Evolutionary conservation across 176 grass and related monocot species (phyloP), one percentile per base, ranked within the genome.

Genomic region (Bromus sterilis): DNA sequence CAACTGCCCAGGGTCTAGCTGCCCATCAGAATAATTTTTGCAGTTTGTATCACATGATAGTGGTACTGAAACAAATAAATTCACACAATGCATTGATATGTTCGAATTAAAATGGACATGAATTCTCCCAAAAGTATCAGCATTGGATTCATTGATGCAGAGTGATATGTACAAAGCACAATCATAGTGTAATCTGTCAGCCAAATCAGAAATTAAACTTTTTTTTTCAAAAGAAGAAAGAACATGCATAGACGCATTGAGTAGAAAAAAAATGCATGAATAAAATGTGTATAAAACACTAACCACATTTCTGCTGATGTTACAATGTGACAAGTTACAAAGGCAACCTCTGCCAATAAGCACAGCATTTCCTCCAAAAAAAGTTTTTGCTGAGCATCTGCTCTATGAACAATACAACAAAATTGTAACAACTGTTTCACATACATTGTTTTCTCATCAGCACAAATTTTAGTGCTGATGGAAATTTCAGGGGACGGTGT

Each of bases 361-460:
- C 34, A 30, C 71, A 81, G 56, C 15, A 18, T 71, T 55, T 81
- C 7, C 23, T 23, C 39, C 76, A 71, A 56, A 56, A 56, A 56
- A 77, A 29, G 28, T 5, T 13, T 56, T 44, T 35, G 13, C 42
- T 1, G 34, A 70, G 33, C 82, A 81, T 81, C 42, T 71, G 53
- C 32, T 80, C 82, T 62, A 68, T 26, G 11, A 13, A 46, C 57
- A 26, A 81, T 89, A 56, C 64, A 81, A 71, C 71, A 51, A 71
- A 62, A 33, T 71, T 59, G 56, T 71, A 20, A 26, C 43, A 85
- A 51, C 28, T 80, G 23, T 44, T 85, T 42, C 25, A 71, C 70
- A 81, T 55, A 53, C 26, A 70, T 15, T 39, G 37, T 76, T 61
- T 61, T 81, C 55, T 71, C 82, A 53, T 83, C 33, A 20, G 16